phyloP scores from a whole-genome alignment of 768 basidiomycete genomes.

The Boletus rubroflammeus region DNA sequence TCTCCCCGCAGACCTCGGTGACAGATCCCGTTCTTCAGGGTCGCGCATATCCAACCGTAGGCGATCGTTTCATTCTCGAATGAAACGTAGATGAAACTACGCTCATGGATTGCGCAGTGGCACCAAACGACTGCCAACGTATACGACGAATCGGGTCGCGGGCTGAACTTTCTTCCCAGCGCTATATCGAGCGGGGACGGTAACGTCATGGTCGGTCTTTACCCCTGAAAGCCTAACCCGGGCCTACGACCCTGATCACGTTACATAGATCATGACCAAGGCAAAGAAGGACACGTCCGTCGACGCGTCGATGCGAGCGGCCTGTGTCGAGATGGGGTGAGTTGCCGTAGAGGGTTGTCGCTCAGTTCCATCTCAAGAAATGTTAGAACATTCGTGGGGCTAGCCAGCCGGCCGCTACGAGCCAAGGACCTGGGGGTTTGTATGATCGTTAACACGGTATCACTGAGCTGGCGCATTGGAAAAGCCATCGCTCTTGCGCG shows the following conservation, averaged over 20 bases:
- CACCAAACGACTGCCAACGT: slow-evolving; percentile 33
- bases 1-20: not conserved
- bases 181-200: slow-evolving; percentile 38
- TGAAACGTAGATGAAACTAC: slow-evolving; percentile 3
- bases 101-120: slow-evolving; percentile 15
- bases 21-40: slow-evolving; percentile 26
- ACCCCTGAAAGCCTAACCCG: not conserved
- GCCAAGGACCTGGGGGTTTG: slow-evolving; percentile 34
- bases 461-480: slow-evolving; percentile 62
- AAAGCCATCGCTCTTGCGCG: slow-evolving; percentile 52
- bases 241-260: slow-evolving; percentile 13
- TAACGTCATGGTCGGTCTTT: slow-evolving; percentile 29
- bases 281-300: slow-evolving; percentile 42
- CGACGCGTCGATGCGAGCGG: slow-evolving; percentile 44
- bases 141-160: slow-evolving; percentile 26
- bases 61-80: slow-evolving; percentile 13
- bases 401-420: slow-evolving; percentile 40
- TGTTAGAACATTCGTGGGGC: slow-evolving; percentile 41
- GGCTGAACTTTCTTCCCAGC: slow-evolving; percentile 29
- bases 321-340: slow-evolving; percentile 50
- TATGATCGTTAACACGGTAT: slow-evolving; percentile 51
- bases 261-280: slow-evolving; percentile 37
- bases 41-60: slow-evolving; percentile 33
- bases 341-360: not conserved
- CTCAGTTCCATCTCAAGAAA: not conserved